Percentiles rank a stretch among this genome's conserved stretches.
Evolutionary conservation across 345 rosid genomes (phyloP).

Genomic region (Sonneratia caseolaris): DNA sequence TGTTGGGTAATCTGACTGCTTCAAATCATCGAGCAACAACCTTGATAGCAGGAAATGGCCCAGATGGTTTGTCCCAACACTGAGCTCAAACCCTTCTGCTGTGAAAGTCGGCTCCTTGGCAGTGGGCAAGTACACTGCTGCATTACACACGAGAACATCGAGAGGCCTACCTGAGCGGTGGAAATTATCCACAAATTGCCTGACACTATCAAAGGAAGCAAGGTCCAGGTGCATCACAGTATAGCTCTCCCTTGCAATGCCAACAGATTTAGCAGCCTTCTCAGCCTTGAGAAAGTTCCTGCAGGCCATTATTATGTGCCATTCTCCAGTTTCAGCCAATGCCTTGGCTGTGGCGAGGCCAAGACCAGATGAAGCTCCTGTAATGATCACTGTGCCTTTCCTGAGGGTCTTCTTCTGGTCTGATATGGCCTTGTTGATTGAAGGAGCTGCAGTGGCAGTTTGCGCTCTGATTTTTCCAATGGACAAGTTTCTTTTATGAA

Average conservation of each 20-base stretch:
- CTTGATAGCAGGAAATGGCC: slow-evolving; percentile 91
- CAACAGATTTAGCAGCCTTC: slow-evolving; percentile 75
- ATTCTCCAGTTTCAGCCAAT: slow-evolving; percentile 72
- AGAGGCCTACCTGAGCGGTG: slow-evolving; percentile 52
- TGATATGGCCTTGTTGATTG: slow-evolving; percentile 21
- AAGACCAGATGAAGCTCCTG: slow-evolving; percentile 82
- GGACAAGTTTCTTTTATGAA: slow-evolving; percentile 29
- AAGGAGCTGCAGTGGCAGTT: slow-evolving; percentile 47
- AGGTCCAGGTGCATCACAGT: slow-evolving; percentile 91
- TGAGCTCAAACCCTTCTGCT: slow-evolving; percentile 90
- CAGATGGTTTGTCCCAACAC: slow-evolving; percentile 95
- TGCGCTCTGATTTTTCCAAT: slow-evolving; percentile 49
- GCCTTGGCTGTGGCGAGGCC: slow-evolving; percentile 87
- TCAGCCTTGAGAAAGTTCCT: slow-evolving; percentile 89
- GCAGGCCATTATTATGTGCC: slow-evolving; percentile 89
- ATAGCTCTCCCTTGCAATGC: slow-evolving; percentile 69
- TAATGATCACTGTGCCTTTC: slow-evolving; percentile 60
- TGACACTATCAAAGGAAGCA: slow-evolving; percentile 78
- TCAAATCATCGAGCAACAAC: slow-evolving; percentile 68
- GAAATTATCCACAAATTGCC: slow-evolving; percentile 68
- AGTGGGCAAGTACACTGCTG: slow-evolving; percentile 87
- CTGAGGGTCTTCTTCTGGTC: slow-evolving; percentile 68
- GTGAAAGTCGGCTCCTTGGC: slow-evolving; percentile 84
- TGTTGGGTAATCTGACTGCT: slow-evolving; percentile 71
- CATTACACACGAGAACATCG: slow-evolving; percentile 87